Evolutionary conservation across 225 moss, liverwort and hornwort genomes (phyloP).

Genomic region (Physcomitrium patens): DNA sequence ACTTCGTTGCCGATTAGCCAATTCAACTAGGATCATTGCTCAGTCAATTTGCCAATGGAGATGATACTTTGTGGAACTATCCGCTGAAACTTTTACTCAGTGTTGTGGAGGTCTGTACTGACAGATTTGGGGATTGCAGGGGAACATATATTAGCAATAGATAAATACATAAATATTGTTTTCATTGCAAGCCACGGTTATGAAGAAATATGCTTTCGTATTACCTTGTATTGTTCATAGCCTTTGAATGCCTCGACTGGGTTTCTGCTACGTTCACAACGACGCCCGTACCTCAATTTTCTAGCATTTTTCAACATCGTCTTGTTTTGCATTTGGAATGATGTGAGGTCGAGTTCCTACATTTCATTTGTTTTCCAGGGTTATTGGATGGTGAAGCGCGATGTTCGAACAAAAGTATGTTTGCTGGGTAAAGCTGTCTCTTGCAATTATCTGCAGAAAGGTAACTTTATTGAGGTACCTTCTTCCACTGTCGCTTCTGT

Average conservation of each 20-base stretch:
- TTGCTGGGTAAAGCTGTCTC: slow-evolving; percentile 77
- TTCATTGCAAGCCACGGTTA: no score
- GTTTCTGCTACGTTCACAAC: no score
- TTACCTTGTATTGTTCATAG: no score
- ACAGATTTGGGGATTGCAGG: background rate
- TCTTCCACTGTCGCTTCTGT: background rate
- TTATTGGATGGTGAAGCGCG: slow-evolving; percentile 86
- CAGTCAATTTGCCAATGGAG: slow-evolving; percentile 73
- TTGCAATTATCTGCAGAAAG: slow-evolving; percentile 67
- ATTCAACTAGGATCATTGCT: slow-evolving; percentile 68
- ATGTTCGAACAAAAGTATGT: slow-evolving; percentile 82
- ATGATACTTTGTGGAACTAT: slow-evolving; percentile 72
- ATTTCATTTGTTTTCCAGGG: slow-evolving; percentile 43
- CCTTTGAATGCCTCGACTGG: no score
- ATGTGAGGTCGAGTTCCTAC: background rate
- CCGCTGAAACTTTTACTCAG: slow-evolving; percentile 79
- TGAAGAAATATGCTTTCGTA: no score
- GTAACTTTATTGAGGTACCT: slow-evolving; percentile 77
- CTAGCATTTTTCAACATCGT: no score
- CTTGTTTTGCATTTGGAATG: no score
- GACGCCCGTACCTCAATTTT: no score
- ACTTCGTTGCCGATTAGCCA: slow-evolving; percentile 70
- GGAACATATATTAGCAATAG: no score
- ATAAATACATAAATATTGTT: background rate
- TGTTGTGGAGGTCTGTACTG: slow-evolving; percentile 61